Evolutionary conservation across 768 basidiomycete species (phyloP).

Genomic region (Gymnopilus junonius): DNA sequence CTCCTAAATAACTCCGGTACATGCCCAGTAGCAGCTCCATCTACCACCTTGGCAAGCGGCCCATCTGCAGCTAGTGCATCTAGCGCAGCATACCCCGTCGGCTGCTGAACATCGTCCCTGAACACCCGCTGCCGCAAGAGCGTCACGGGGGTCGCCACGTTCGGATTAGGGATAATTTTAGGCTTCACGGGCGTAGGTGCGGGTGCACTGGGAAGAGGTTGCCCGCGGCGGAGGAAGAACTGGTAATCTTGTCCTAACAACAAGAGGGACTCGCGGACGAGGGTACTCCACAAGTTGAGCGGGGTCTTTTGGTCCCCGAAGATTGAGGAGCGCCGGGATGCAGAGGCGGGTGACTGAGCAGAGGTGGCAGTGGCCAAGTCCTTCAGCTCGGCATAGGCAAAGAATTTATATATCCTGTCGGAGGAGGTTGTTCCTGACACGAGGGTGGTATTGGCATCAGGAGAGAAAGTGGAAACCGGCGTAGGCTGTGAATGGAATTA

Average conservation of each 20-base stretch:
- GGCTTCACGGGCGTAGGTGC: conserved; percentile 18
- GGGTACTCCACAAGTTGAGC: conserved; percentile 64
- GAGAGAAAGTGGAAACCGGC: conserved; percentile 43
- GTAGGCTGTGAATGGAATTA: conserved; percentile 45
- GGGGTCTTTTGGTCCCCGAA: conserved; percentile 73
- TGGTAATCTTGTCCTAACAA: conserved; percentile 74
- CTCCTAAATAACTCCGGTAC: conserved; percentile 38
- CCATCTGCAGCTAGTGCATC: conserved; percentile 64
- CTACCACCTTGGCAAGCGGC: conserved; percentile 53
- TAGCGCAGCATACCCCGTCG: conserved; percentile 57
- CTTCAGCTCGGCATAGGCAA: conserved; percentile 69
- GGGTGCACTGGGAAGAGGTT: conserved; percentile 32
- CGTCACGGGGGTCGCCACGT: conserved; percentile 41
- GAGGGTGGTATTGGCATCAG: conserved; percentile 59
- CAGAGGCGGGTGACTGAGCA: conserved; percentile 37
- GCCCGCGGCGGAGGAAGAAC: conserved; percentile 62
- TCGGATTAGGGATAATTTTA: conserved; percentile 16
- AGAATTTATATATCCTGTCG: conserved; percentile 57
- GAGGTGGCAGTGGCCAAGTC: conserved; percentile 52
- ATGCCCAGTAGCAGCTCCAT: conserved; percentile 48
- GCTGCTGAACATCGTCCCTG: conserved; percentile 41
- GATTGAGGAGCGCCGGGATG: conserved; percentile 53
- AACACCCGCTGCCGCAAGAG: conserved; percentile 51
- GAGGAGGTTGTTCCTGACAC: conserved; percentile 67
- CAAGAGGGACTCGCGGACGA: conserved; percentile 62